Base-by-base conservation (phyloP, 2,329 filamentous ascomycete genomes). In the Sporothrix dimorphospora region DNA sequence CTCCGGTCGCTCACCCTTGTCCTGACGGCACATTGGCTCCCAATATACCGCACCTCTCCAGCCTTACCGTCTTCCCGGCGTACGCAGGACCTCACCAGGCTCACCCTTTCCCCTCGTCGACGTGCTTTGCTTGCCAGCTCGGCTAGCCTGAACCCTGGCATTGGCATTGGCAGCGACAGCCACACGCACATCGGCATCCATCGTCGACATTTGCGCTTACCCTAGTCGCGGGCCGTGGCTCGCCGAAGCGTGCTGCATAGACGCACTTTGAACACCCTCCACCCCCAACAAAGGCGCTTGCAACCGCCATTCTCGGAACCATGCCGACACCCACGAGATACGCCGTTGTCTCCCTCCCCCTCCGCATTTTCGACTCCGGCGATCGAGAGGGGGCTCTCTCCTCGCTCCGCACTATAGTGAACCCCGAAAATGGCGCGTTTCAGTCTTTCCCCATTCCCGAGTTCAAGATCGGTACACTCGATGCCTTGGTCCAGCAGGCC, bases 391-490 rank as follows among this genome's bases (percentile, higher is more conserved):
- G 97, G 81, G 94, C 95, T 75, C 85, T 98, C 76, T 88, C 90
- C 65, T 88, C 93, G 61, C 83, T 99, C 74, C 89, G 90, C 76
- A 84, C 90, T 71, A 93, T 91, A 55, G 86, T 97, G 71, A 86
- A 89, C 67, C 83, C 88, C 72, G 93, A 97, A 77, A 90, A 92
- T 81, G 94, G 92, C 79, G 89, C 88, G 69, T 91, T 94, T 61
- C 84, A 90, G 69, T 90, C 90, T 2, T 98, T 98, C 80, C 84
- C 88, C 72, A 92, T 98, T 75, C 96, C 96, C 24, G 91, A 94
- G 76, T 98, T 99, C 88, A 99, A 98, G 85, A 97, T 99, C 81
- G 96, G 96, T 72, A 98, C 96, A 0, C 87, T 99, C 49, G 96
- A 99, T 83, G 94, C 92, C 51, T 87, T 99, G 72, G 94, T 99